Evolutionary conservation across 2,329 filamentous ascomycete species (phyloP).

Genomic region (Pseudocercospora fijiensis): DNA sequence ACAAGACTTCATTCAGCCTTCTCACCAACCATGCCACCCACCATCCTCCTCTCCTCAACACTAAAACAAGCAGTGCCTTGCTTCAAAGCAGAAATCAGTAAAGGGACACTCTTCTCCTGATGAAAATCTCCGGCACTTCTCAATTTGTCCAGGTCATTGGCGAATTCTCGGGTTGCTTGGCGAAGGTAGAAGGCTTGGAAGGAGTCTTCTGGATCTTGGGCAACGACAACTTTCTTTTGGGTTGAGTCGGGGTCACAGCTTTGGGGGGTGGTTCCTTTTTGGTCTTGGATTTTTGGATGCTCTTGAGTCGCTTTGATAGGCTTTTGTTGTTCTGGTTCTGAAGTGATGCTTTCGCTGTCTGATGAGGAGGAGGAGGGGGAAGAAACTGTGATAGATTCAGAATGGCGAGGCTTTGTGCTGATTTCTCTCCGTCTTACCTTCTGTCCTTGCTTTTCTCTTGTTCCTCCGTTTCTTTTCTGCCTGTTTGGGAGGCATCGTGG

Average conservation of each 20-base stretch:
- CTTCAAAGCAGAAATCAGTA: slow-evolving; percentile 66
- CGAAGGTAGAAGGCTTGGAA: slow-evolving; percentile 70
- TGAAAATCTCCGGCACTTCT: slow-evolving; percentile 68
- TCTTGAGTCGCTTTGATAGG: neutral
- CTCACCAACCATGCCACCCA: slow-evolving; percentile 26
- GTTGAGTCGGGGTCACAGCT: neutral
- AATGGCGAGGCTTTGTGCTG: neutral
- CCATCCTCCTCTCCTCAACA: slow-evolving; percentile 51
- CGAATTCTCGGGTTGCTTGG: slow-evolving; percentile 67
- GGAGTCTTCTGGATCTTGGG: slow-evolving; percentile 31
- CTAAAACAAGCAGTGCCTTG: slow-evolving; percentile 66
- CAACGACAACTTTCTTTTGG: slow-evolving; percentile 6
- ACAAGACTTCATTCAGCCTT: neutral
- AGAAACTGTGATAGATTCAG: slow-evolving; percentile 11
- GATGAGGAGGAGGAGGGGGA: slow-evolving; percentile 22
- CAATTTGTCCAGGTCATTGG: slow-evolving; percentile 71
- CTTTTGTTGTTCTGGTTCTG: slow-evolving; percentile 5
- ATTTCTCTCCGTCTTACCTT: slow-evolving; percentile 17
- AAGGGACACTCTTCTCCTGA: slow-evolving; percentile 57
- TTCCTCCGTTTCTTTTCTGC: slow-evolving; percentile 28
- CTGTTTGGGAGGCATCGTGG: slow-evolving; percentile 28
- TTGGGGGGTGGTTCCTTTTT: slow-evolving; percentile 1
- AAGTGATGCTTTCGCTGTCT: slow-evolving; percentile 20
- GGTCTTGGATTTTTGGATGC: neutral
- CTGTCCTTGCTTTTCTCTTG: slow-evolving; percentile 31